Conservation (phyloP, 2,329 filamentous ascomycete genomes). For the Phialophora chinensis region DNA sequence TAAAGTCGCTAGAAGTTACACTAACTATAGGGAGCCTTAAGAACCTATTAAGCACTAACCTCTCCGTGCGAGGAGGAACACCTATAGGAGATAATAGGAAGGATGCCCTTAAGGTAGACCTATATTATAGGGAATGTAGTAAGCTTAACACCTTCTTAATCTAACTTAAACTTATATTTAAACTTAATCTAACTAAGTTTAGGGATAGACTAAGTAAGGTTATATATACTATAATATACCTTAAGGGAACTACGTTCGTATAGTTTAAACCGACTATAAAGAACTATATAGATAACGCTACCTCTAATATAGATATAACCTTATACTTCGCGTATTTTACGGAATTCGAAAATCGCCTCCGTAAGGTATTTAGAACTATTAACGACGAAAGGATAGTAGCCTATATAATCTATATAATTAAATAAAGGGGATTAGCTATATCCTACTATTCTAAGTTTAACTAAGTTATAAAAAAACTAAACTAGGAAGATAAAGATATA, state of each 20-base stretch:
- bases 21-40: neutral
- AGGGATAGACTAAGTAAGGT: neutral
- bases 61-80: too few relatives aligned
- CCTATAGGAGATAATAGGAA: neutral
- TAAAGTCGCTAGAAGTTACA: neutral
- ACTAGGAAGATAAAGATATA: neutral
- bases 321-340: neutral
- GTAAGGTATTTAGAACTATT: neutral
- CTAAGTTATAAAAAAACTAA: neutral
- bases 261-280: slow-evolving; percentile 7
- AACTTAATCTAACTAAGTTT: neutral
- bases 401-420: neutral
- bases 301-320: neutral
- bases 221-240: neutral
- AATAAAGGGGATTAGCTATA: neutral
- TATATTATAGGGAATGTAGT: neutral
- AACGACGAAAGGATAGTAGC: neutral
- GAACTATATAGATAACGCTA: neutral
- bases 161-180: slow-evolving; percentile 1
- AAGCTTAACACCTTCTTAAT: neutral
- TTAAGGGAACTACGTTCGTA: neutral
- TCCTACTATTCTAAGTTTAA: neutral
- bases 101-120: neutral
- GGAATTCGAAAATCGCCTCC: neutral
- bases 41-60: neutral